Conservation (phyloP, 495 filamentous ascomycete genomes). For the Hypoxylon perforatum region DNA sequence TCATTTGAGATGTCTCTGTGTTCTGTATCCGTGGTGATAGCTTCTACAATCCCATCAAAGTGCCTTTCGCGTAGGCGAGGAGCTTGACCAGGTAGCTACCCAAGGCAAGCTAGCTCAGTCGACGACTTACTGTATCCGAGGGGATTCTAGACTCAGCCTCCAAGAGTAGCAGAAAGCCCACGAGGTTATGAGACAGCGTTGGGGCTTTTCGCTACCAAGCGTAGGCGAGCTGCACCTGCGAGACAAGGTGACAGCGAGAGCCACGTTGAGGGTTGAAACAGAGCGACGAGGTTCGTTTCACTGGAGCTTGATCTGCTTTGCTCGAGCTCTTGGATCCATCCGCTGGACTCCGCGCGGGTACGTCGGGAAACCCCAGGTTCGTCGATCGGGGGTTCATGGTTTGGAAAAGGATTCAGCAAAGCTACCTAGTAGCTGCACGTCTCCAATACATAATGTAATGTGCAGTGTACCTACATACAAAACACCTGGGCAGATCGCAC, state of each 20-base stretch:
- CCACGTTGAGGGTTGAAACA: constrained; percentile 23
- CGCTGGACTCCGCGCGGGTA: neutral
- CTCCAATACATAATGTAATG: too few species aligned
- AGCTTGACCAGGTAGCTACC: too few species aligned
- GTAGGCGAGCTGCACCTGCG: neutral
- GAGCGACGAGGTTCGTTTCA: constrained; percentile 19
- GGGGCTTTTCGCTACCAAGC: constrained; percentile 23
- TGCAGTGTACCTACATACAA: constrained; percentile 31
- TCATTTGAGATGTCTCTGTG: neutral
- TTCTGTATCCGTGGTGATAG: too few species aligned
- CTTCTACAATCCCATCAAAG: too few species aligned
- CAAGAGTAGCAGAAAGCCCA: constrained; percentile 4
- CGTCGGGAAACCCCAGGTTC: constrained; percentile 17
- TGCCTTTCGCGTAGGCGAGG: too few species aligned
- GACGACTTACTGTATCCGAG: constrained; percentile 6
- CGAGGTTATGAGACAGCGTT: constrained; percentile 32
- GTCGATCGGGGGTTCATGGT: constrained; percentile 8
- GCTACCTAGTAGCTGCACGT: too few species aligned
- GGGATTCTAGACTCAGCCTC: constrained; percentile 26
- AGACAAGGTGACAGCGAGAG: constrained; percentile 8
- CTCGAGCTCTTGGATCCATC: neutral
- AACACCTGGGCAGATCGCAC: constrained; percentile 1
- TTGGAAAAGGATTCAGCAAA: constrained; percentile 27
- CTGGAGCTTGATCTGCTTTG: constrained; percentile 12
- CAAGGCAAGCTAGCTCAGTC: neutral